Evolutionary conservation across 2,329 filamentous ascomycete genomes (phyloP), one percentile per base, ranked within the genome.

Genomic region (Penicillium sp.): DNA sequence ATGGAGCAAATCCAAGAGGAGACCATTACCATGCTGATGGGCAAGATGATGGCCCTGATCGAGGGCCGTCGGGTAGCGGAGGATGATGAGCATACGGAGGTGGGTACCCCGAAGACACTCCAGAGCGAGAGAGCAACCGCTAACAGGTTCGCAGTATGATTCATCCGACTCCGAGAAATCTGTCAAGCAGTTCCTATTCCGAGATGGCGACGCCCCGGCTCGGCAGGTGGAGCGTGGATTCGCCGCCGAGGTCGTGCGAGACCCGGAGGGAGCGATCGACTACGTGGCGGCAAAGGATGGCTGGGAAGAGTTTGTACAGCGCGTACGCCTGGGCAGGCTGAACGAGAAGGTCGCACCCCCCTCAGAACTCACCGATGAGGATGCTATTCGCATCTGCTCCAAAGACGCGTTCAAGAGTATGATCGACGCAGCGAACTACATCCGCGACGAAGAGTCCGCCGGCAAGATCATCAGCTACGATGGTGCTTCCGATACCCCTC

Each of bases 241-340:
- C 53, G 61, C 64, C 46, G 70, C 71, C 4, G 63, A 64, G 9
- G 60, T 58, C 38, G 64, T 71, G 14, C 64, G 70, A 37, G 54
- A 64, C 5, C 66, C 63, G 25, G 54, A 63, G 14, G 70, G 70
- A 7, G 65, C 70, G 4, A 60, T 63, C 19, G 58, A 63, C 1
- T 70, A 66, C 46, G 64, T 69, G 16, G 67, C 65, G 34, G 71
- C 65, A 34, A 53, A 54, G n/a, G 55, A 61, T 36, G 64, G 63
- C 41, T 73, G 70, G 70, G 70, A 72, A 12, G 68, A 72, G 49
- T 73, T 74, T 27, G 56, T 70, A 19, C 68, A 67, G 49, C 65
- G 69, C 14, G 70, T 64, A 31, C 68, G 67, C 40, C 56, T 72
- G 31, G 66, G 67, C 19, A 64, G 72, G 37, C 62, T 72, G 38